Conservation (phyloP, 2,329 filamentous ascomycete genomes). For the Paecilomyces niveus region DNA sequence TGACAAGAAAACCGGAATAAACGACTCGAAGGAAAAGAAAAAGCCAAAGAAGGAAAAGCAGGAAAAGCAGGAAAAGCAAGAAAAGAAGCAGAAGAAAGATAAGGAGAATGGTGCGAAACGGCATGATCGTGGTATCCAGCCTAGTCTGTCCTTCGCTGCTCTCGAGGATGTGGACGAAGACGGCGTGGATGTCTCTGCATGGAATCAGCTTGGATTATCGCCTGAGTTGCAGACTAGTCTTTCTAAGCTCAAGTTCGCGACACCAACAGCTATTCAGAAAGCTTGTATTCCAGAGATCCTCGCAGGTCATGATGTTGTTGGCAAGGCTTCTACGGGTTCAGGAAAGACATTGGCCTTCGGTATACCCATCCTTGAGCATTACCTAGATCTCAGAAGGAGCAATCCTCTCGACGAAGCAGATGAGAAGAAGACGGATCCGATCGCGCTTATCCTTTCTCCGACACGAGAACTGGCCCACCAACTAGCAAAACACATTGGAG, state of each 20-base stretch:
- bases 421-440: slow-evolving; percentile 44
- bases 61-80: slow-evolving; percentile 21
- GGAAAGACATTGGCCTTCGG: slow-evolving; percentile 95
- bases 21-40: slow-evolving; percentile 9
- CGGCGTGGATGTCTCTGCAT: slow-evolving; percentile 65
- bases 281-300: slow-evolving; percentile 75
- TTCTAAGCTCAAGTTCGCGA: slow-evolving; percentile 69
- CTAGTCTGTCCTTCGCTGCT: slow-evolving; percentile 29
- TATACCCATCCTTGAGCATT: slow-evolving; percentile 84
- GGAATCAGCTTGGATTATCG: slow-evolving; percentile 69
- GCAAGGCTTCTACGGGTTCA: slow-evolving; percentile 92
- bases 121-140: slow-evolving; percentile 21
- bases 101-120: slow-evolving; percentile 17
- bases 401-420: slow-evolving; percentile 29
- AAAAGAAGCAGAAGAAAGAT: slow-evolving; percentile 11
- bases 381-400: slow-evolving; percentile 48
- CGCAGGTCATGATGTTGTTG: slow-evolving; percentile 81
- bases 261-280: slow-evolving; percentile 75
- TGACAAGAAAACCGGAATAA: slow-evolving; percentile 6
- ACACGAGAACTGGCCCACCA: slow-evolving; percentile 93
- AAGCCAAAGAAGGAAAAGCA: slow-evolving; percentile 12
- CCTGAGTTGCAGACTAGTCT: slow-evolving; percentile 64
- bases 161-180: slow-evolving; percentile 41
- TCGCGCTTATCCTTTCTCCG: slow-evolving; percentile 78
- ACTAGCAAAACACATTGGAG: slow-evolving; percentile 71